These are phyloP conservation scores for Ceriops zippeliana DNA, from an alignment of 345 rosid species.

Conservation along the genomic window DNA sequence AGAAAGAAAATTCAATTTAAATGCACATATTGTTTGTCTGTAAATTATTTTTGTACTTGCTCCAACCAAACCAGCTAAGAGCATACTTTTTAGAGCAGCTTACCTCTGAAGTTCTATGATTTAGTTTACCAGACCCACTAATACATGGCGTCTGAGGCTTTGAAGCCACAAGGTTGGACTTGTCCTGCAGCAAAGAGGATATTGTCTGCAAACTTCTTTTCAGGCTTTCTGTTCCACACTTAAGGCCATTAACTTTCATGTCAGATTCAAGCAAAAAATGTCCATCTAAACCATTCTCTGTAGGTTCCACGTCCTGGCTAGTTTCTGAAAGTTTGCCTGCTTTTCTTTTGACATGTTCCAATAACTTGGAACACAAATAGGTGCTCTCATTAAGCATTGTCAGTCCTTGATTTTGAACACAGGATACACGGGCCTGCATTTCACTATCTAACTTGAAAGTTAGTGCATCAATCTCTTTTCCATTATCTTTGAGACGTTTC, in stretches of 20 bases:
- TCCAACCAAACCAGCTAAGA: neutral
- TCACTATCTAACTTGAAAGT: constrained; percentile 72
- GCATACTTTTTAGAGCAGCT: constrained; percentile 15
- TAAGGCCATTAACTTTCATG: constrained; percentile 62
- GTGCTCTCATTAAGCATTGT: constrained; percentile 60
- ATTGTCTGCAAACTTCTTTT: constrained; percentile 68
- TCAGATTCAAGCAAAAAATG: constrained; percentile 76
- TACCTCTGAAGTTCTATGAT: constrained; percentile 57
- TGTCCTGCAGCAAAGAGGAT: constrained; percentile 60
- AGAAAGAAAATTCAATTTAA: constrained; percentile 1
- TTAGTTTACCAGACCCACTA: constrained; percentile 32
- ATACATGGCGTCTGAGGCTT: constrained; percentile 29
- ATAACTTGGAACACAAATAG: constrained; percentile 54
- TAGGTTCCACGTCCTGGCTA: constrained; percentile 31
- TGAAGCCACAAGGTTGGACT: constrained; percentile 41
- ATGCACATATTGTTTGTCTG: neutral
- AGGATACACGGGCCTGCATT: constrained; percentile 53
- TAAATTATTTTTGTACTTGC: neutral
- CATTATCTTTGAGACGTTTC: constrained; percentile 64
- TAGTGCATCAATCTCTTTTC: constrained; percentile 45
- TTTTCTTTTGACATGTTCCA: constrained; percentile 61
- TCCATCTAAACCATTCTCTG: constrained; percentile 47
- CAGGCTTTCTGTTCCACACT: constrained; percentile 66
- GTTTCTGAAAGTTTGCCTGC: constrained; percentile 42
- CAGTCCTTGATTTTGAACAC: constrained; percentile 78